phyloP scores from a whole-genome alignment of 768 basidiomycete genomes.

The Trametes gibbosa region DNA sequence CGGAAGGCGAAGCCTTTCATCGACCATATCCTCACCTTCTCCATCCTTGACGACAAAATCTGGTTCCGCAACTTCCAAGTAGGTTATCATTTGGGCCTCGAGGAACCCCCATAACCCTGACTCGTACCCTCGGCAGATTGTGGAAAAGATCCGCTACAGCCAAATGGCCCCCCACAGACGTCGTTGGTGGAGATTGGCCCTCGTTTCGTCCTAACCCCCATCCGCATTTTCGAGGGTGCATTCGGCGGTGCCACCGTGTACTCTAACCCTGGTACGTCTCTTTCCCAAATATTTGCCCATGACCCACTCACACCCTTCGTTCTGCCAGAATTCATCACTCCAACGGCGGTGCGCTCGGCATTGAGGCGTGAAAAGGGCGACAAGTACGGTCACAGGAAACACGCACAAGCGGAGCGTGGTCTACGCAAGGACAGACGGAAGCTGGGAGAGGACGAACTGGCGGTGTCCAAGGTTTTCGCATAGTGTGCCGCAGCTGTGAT shows the following conservation, averaged over 20 bases:
- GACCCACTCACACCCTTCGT: not conserved
- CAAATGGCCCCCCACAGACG: constrained; percentile 79
- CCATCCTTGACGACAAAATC: constrained; percentile 91
- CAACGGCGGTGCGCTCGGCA: constrained; percentile 72
- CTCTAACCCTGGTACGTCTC: constrained; percentile 81
- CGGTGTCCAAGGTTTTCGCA: constrained; percentile 86
- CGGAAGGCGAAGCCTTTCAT: constrained; percentile 94
- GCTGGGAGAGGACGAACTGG: constrained; percentile 74
- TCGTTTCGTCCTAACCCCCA: constrained; percentile 94
- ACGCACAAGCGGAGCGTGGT: constrained; percentile 64
- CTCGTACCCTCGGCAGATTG: constrained; percentile 50
- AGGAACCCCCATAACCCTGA: not conserved
- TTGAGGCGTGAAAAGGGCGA: constrained; percentile 69
- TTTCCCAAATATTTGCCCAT: not conserved
- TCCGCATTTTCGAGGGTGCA: constrained; percentile 96
- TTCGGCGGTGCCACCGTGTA: constrained; percentile 94
- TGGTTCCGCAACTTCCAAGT: constrained; percentile 99
- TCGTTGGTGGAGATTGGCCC: constrained; percentile 97
- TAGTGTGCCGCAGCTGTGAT: constrained; percentile 33
- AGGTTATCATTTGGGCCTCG: constrained; percentile 14
- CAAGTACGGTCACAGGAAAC: constrained; percentile 81
- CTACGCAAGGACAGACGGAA: constrained; percentile 62
- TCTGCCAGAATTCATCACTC: constrained; percentile 83
- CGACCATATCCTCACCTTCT: constrained; percentile 96
- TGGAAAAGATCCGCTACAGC: constrained; percentile 93